A percentile compares a stretch with the other conserved stretches of the same genome.
Conservation (phyloP, 164 flowering plant species). For the Kingdonia uniflora region DNA sequence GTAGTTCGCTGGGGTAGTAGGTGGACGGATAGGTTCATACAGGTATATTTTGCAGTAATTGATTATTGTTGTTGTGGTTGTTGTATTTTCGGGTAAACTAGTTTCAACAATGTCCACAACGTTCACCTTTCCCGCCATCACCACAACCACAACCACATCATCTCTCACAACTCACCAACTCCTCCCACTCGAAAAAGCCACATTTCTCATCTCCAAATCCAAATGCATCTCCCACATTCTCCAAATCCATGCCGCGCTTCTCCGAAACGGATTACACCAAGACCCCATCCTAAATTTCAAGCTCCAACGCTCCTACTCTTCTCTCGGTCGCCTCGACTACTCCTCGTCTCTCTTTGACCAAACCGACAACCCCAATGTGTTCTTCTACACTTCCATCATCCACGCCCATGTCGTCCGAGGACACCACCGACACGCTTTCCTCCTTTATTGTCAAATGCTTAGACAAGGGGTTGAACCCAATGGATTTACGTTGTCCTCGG, state of each 20-base stretch:
- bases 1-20: too few relatives aligned
- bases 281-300: constrained; percentile 52
- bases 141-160: constrained; percentile 3
- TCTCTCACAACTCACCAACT: constrained; percentile 4
- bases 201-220: constrained; percentile 32
- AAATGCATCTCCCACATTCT: constrained; percentile 32
- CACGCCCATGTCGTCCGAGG: constrained; percentile 24
- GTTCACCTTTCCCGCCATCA: constrained; percentile 15
- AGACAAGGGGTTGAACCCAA: constrained; percentile 39
- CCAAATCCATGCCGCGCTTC: constrained; percentile 61
- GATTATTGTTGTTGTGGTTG: too few relatives aligned
- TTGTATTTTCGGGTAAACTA: too few relatives aligned
- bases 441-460: constrained; percentile 48
- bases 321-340: constrained; percentile 34
- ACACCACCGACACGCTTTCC: constrained; percentile 30
- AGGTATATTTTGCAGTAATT: too few relatives aligned
- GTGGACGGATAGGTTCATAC: too few relatives aligned
- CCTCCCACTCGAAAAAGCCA: constrained; percentile 23
- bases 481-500: constrained; percentile 56
- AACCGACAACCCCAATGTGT: constrained; percentile 34
- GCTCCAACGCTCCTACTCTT: constrained; percentile 69
- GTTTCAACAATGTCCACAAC: too few relatives aligned
- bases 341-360: constrained; percentile 38
- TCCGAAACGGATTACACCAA: constrained; percentile 38
- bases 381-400: constrained; percentile 51